Base-by-base conservation (phyloP, 2,329 filamentous ascomycete genomes). In the Alternaria sp. region DNA sequence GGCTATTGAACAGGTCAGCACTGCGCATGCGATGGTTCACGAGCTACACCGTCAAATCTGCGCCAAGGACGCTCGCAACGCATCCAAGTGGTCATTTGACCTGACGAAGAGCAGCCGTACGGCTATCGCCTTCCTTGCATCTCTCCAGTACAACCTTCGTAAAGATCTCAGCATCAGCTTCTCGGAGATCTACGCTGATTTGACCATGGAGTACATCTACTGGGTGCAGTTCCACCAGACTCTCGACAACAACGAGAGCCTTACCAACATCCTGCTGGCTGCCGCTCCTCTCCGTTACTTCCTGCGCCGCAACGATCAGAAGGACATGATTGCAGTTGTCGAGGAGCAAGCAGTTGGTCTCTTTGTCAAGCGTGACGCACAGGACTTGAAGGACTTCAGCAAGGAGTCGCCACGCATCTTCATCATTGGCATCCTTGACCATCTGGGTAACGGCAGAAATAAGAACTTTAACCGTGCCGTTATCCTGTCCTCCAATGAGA, bases 1-100 rank as follows among this genome's bases (percentile, higher is more conserved):
- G 11, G 78, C 80, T 22, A 78, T 78, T 28, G 77, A 80, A 47
- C 72, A 84, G 69, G 74, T 36, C 61, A 78, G 55, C 69, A 81
- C 57, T 80, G 81, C 38, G 68, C 79, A 44, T 73, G 82, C 57
- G 69, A 57, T 86, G 1, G 78, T 85, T 5, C 75, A 82, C 34
- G 81, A 85, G 59, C 69, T 86, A 14, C 83, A 82, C 59, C 79
- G 81, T 51, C 82, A 85, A 60, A 79, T 85, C n/a, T 79, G 85
- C 30, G 81, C 82, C 22, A 78, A 80, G 36, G 79, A 83, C 39
- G 60, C 66, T 46, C 64, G 67, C n/a, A 66, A 69, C 24, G 61
- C 68, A 20, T 69, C 67, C 12, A 73, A 74, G 46, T 75, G 70
- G 69, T 74, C 71, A 8, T 75, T 75, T n/a, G 72, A 76, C 36